phyloP scores from a whole-genome alignment of 129 eudicot species.

The Chrysanthemum lavandulifolium region DNA sequence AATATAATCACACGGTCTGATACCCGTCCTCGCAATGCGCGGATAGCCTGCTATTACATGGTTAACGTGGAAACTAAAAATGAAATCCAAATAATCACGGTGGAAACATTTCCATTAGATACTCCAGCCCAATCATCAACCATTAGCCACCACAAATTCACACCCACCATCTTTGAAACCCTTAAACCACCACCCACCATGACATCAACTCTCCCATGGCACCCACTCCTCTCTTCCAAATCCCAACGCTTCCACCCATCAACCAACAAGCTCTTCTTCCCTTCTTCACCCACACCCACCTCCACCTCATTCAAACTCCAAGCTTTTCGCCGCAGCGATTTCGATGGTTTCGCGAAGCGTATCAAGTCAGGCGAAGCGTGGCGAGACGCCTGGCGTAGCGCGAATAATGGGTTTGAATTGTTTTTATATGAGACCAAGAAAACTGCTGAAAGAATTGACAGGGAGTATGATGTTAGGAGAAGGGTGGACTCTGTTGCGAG shows the following conservation, averaged over 20 bases:
- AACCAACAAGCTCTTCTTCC: conserved; percentile 10
- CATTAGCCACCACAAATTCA: conserved; percentile 40
- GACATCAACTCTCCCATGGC: conserved; percentile 77
- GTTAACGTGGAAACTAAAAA: too few species aligned
- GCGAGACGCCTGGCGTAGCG: conserved; percentile 73
- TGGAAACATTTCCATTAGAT: too few species aligned
- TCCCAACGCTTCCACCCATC: conserved; percentile 34
- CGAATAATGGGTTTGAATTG: conserved; percentile 81
- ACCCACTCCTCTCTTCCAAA: conserved; percentile 37
- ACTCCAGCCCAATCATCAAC: conserved; percentile 3
- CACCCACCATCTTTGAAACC: conserved; percentile 3
- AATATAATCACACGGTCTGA: too few species aligned
- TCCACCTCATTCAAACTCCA: conserved; percentile 16
- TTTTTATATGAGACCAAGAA: conserved; percentile 68
- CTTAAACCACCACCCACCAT: conserved; percentile 28
- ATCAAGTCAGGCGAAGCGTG: conserved; percentile 73
- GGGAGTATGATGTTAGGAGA: conserved; percentile 55
- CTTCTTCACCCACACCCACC: conserved; percentile 21
- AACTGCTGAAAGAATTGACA: conserved; percentile 83
- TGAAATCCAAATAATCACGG: too few species aligned
- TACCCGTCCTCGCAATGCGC: too few species aligned
- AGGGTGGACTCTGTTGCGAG: conserved; percentile 48
- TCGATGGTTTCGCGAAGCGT: conserved; percentile 58
- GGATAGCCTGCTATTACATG: too few species aligned
- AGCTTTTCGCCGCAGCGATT: conserved; percentile 77